Base-by-base conservation (phyloP, 2,329 filamentous ascomycete species). In the Penicillium sp. region DNA sequence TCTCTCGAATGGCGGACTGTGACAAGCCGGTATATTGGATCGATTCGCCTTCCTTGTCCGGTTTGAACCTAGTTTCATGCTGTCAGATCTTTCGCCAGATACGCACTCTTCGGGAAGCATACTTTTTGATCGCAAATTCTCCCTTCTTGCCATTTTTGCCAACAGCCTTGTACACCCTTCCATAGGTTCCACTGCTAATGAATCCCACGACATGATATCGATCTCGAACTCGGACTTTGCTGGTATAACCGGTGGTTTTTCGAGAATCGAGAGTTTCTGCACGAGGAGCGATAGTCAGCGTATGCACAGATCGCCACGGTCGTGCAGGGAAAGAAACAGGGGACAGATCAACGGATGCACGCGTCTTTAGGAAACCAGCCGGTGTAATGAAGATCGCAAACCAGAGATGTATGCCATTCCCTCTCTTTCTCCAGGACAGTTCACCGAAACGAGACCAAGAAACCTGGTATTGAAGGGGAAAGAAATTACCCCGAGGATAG, bases 51-150 rank as follows among this genome's bases (percentile, higher is more conserved):
- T 99, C 95, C 79, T 98, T 99, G 76, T 99, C 95, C 8, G 93
- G 93, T 80, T 97, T 97, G 85, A 97, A 89, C 63, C 85, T 87
- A 57, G 26, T 83, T 85, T 56, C 37, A 50, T 29, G 27, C 37
- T 33, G 54, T 68, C 60, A 69, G 63, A 56, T 3, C 49, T 3
- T 48, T 55, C 14, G 3, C n/a, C 14, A 27, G 48, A 44, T 14
- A 11, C 10, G n/a, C 42, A 39, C 42, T 29, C 47, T 24, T 51
- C 16, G 27, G 51, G 16, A 57, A 6, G 49, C 76, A 69, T 75
- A 96, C 85, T 99, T 99, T 74, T 99, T 99, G 81, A 99, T 99
- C 67, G 95, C 95, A 71, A 96, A 97, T 70, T 96, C 91, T 61
- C 90, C 90, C 51, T 86, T 78, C 73, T 87, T 80, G 67, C 87